phyloP scores from a whole-genome alignment of 345 rosid species.

The Kandelia obovata region DNA sequence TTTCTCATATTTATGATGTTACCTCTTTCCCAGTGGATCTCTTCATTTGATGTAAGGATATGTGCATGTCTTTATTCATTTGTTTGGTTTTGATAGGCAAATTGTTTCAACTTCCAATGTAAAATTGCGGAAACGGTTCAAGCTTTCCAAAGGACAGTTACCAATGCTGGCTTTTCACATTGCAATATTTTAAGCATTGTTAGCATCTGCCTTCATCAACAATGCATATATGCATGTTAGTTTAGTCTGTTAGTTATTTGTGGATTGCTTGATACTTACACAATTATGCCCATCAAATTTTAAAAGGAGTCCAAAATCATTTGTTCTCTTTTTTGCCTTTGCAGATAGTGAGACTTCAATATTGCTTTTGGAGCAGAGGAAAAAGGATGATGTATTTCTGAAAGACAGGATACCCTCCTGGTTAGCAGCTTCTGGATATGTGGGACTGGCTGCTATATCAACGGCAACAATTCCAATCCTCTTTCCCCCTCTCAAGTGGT shows the following conservation, averaged over 20 bases:
- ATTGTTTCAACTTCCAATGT: no score
- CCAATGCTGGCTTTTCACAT: no score
- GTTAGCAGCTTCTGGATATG: slow-evolving; percentile 79
- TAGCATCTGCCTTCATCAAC: no score
- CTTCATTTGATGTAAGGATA: background rate
- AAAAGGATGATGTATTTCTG: slow-evolving; percentile 61
- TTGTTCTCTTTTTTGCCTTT: slow-evolving; percentile 9
- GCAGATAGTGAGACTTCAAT: slow-evolving; percentile 53
- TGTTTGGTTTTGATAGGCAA: no score
- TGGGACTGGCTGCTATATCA: slow-evolving; percentile 85
- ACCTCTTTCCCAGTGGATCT: background rate
- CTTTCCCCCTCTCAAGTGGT: slow-evolving; percentile 86
- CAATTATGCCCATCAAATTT: background rate
- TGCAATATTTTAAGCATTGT: no score
- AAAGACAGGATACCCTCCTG: slow-evolving; percentile 76
- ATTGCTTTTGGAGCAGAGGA: slow-evolving; percentile 48
- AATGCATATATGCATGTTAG: background rate
- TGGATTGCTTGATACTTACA: background rate
- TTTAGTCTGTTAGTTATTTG: background rate
- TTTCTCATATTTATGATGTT: no score
- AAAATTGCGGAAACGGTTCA: no score
- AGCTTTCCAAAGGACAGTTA: no score
- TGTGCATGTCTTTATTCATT: background rate
- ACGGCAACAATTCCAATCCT: slow-evolving; percentile 64
- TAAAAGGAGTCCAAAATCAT: background rate